These are phyloP conservation scores for Penicillium sp. DNA, from an alignment of 2,329 filamentous ascomycete genomes.

Conservation along the genomic window DNA sequence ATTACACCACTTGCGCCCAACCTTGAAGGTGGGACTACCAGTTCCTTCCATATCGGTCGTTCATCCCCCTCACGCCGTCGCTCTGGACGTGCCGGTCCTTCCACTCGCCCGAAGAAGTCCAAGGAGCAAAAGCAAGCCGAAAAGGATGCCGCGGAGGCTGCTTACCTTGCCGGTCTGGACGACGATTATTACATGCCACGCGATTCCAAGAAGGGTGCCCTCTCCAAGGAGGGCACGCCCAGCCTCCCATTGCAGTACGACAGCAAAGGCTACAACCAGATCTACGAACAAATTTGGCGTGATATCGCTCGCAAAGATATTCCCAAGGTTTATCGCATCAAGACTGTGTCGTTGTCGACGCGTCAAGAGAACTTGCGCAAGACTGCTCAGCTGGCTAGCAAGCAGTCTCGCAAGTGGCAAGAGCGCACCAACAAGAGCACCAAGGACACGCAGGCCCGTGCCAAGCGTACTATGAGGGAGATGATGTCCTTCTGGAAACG, in stretches of 20 bases:
- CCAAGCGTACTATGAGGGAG: constrained; percentile 97
- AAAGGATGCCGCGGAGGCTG: constrained; percentile 77
- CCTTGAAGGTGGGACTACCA: constrained; percentile 80
- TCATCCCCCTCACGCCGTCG: constrained; percentile 54
- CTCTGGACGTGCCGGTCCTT: constrained; percentile 51
- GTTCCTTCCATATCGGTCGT: constrained; percentile 73
- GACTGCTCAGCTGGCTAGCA: constrained; percentile 92
- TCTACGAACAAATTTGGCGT: constrained; percentile 96
- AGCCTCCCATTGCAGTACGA: constrained; percentile 67
- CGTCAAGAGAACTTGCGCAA: constrained; percentile 97
- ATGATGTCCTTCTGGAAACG: constrained; percentile 99
- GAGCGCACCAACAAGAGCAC: constrained; percentile 96
- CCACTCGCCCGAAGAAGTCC: constrained; percentile 79
- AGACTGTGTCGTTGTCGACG: constrained; percentile 78
- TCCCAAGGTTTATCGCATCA: constrained; percentile 86
- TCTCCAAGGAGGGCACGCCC: constrained; percentile 46
- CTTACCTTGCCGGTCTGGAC: constrained; percentile 68
- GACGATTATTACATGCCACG: constrained; percentile 57
- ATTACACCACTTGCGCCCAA: constrained; percentile 74
- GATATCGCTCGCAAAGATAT: constrained; percentile 93
- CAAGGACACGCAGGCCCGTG: constrained; percentile 94
- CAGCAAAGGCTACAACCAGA: constrained; percentile 92
- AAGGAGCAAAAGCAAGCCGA: constrained; percentile 70
- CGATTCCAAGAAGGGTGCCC: constrained; percentile 49
- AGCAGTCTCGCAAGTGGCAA: constrained; percentile 97